phyloP scores from a whole-genome alignment of 106 monocot species.

The Phalaenopsis equestris region DNA sequence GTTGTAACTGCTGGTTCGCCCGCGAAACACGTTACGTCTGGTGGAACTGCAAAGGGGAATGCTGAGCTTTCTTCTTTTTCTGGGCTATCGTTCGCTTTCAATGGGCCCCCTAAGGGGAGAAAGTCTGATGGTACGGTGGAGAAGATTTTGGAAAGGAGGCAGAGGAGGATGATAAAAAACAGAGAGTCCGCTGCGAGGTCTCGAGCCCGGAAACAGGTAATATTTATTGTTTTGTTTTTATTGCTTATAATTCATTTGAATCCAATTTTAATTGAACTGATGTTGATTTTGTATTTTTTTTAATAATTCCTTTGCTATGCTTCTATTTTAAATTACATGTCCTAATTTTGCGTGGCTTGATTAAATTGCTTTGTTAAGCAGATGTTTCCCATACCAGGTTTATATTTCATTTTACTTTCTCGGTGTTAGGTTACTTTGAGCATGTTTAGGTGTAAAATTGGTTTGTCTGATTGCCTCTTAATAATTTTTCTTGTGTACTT shows the following conservation, averaged over 20 bases:
- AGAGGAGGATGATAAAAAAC: constrained; percentile 65
- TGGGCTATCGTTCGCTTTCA: constrained; percentile 36
- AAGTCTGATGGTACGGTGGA: constrained; percentile 27
- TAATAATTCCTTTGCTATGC: background rate
- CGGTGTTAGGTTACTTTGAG: no score
- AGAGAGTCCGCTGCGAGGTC: constrained; percentile 54
- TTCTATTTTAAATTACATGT: no score
- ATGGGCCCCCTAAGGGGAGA: constrained; percentile 31
- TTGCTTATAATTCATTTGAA: no score
- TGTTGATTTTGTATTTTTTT: background rate
- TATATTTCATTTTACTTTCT: no score
- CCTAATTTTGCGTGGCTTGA: no score
- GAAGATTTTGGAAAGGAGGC: constrained; percentile 33
- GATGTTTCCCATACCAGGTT: no score
- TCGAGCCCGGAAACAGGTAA: constrained; percentile 51
- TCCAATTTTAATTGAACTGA: no score
- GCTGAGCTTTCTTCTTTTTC: constrained; percentile 39
- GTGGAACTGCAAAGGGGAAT: constrained; percentile 19
- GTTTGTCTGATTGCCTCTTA: no score
- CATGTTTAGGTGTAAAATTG: no score
- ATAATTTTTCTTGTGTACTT: no score
- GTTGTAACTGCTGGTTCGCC: constrained; percentile 21
- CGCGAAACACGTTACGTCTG: constrained; percentile 12
- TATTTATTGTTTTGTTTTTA: background rate
- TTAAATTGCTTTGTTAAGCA: no score